phyloP scores from a whole-genome alignment of 306 rosid species.

The Casuarina glauca region DNA sequence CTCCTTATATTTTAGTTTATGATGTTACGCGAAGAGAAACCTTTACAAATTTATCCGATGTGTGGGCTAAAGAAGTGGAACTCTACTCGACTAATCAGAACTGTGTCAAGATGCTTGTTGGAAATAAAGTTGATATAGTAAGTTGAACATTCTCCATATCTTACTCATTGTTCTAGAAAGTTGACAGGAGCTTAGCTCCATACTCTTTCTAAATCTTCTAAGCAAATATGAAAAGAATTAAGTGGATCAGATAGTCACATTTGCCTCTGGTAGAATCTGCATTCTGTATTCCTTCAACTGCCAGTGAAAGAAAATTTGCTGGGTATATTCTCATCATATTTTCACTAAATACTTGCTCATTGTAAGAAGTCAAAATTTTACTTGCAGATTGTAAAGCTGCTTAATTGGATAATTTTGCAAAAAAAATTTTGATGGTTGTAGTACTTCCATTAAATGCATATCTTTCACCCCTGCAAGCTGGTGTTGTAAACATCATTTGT shows the following conservation, averaged over 20 bases:
- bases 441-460: not conserved
- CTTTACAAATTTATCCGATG: slow-evolving; percentile 73
- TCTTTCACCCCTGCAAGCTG: not conserved
- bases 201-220: not conserved
- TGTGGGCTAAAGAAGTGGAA: slow-evolving; percentile 96
- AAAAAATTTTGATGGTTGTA: not conserved
- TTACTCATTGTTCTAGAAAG: slow-evolving; percentile 9
- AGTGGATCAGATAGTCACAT: not conserved
- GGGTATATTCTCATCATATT: not conserved
- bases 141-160: slow-evolving; percentile 33
- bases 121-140: slow-evolving; percentile 94
- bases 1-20: slow-evolving; percentile 49
- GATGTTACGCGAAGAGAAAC: slow-evolving; percentile 92
- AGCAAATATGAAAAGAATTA: not conserved
- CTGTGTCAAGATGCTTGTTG: slow-evolving; percentile 89
- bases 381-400: not conserved
- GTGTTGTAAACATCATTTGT: not conserved
- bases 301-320: not conserved
- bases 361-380: not conserved
- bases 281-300: not conserved
- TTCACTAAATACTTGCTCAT: not conserved
- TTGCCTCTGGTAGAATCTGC: not conserved
- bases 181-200: slow-evolving; percentile 7
- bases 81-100: slow-evolving; percentile 77
- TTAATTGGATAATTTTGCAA: not conserved